Conservation (phyloP, 2,329 filamentous ascomycete species). For the Colletotrichum sansevieriae region DNA sequence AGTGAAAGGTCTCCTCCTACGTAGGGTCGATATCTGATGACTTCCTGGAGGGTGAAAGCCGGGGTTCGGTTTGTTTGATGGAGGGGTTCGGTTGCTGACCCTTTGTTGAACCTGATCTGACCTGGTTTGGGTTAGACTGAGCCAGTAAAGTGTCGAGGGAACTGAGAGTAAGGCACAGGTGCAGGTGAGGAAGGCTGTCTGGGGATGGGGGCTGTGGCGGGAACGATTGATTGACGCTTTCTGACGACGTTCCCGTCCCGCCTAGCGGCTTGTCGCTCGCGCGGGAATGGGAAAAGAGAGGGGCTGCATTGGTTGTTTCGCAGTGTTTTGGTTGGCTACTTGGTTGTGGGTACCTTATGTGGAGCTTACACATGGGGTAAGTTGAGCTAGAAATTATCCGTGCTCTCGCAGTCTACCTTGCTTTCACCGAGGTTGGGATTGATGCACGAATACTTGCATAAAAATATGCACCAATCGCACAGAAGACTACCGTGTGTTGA, state of each 20-base stretch:
- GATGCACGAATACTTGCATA: constrained; percentile 10
- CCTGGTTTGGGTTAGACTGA: constrained; percentile 18
- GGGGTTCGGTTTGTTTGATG: constrained; percentile 13
- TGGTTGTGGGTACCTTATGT: constrained; percentile 16
- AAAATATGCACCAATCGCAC: not conserved
- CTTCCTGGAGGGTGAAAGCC: not conserved
- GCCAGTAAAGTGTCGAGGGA: constrained; percentile 24
- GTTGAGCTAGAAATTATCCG: constrained; percentile 34
- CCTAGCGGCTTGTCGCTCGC: constrained; percentile 39
- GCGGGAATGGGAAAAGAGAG: constrained; percentile 36
- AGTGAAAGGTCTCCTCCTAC: constrained; percentile 15
- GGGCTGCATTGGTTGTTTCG: constrained; percentile 34
- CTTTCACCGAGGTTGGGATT: constrained; percentile 22
- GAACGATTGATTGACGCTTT: constrained; percentile 31
- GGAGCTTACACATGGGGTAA: constrained; percentile 23
- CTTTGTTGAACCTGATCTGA: constrained; percentile 33
- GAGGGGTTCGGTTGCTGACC: constrained; percentile 19
- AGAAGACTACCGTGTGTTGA: too few relatives aligned
- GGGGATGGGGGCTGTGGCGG: constrained; percentile 28
- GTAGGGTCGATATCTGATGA: constrained; percentile 20
- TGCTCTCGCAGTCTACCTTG: constrained; percentile 2
- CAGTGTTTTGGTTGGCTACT: constrained; percentile 30
- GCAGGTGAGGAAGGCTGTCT: not conserved
- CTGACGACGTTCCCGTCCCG: constrained; percentile 41
- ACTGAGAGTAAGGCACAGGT: too few relatives aligned